phyloP scores from a whole-genome alignment of 2,329 filamentous ascomycete genomes.

The Fusarium tuaranense region DNA sequence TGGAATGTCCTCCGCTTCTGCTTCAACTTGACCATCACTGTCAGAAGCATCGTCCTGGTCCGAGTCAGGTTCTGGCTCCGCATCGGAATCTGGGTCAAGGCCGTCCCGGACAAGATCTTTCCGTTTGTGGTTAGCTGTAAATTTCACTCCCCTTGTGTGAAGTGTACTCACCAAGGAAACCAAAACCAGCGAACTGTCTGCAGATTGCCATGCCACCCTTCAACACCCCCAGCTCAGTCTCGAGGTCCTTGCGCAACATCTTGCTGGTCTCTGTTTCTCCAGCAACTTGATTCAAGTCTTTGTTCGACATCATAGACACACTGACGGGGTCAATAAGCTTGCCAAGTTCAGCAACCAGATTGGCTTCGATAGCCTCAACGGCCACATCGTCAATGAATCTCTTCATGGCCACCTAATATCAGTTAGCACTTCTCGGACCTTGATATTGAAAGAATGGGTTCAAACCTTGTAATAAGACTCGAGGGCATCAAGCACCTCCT shows the following conservation, averaged over 20 bases:
- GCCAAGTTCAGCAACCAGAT: conserved; percentile 32
- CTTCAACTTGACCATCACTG: neutral
- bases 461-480: conserved; percentile 56
- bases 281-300: conserved; percentile 33
- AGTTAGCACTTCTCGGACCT: neutral
- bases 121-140: neutral
- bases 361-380: conserved; percentile 41
- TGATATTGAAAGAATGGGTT: too few species aligned
- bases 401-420: conserved; percentile 10
- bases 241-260: neutral
- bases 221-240: conserved; percentile 3
- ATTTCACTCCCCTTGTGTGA: neutral
- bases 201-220: conserved; percentile 2
- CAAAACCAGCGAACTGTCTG: neutral
- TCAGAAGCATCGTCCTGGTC: neutral
- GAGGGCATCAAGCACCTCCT: conserved; percentile 52
- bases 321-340: conserved; percentile 31
- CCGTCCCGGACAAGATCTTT: neutral
- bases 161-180: neutral
- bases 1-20: neutral
- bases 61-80: neutral
- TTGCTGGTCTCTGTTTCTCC: conserved; percentile 31
- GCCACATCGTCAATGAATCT: conserved; percentile 35
- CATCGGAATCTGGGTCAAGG: neutral
- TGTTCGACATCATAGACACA: conserved; percentile 31